A percentile compares a stretch with the other conserved stretches of the same genome.
phyloP scores from a whole-genome alignment of 345 rosid genomes.

The Lepidium aucheri region DNA sequence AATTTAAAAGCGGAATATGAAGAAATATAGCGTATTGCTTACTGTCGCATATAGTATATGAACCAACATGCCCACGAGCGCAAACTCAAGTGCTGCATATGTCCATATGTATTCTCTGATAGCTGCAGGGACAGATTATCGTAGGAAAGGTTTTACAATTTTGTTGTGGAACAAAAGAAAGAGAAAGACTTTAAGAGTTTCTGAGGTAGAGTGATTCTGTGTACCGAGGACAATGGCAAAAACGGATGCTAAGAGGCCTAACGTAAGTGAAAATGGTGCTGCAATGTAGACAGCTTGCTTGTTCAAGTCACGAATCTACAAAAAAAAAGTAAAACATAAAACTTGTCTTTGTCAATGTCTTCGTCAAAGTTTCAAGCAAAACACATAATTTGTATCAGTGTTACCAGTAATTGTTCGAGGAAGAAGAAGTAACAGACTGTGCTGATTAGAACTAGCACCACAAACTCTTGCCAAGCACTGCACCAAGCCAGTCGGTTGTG shows the following conservation, averaged over 20 bases:
- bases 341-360: neutral
- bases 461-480: slow-evolving; percentile 99
- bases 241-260: slow-evolving; percentile 66
- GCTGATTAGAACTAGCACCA: slow-evolving; percentile 89
- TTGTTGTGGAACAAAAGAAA: neutral
- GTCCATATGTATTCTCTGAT: slow-evolving; percentile 93
- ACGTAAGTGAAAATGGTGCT: slow-evolving; percentile 72
- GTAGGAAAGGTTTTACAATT: neutral
- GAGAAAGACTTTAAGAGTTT: neutral
- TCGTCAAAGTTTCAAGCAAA: neutral
- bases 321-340: neutral
- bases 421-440: slow-evolving; percentile 93
- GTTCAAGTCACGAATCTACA: slow-evolving; percentile 61
- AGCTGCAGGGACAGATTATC: slow-evolving; percentile 42
- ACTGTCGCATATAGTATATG: slow-evolving; percentile 60
- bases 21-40: slow-evolving; percentile 23
- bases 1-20: neutral
- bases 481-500: slow-evolving; percentile 19
- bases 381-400: neutral
- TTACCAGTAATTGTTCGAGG: slow-evolving; percentile 91
- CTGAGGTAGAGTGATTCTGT: slow-evolving; percentile 4
- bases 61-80: slow-evolving; percentile 53
- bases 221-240: slow-evolving; percentile 73
- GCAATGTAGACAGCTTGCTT: slow-evolving; percentile 61
- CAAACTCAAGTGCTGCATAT: slow-evolving; percentile 87